Base-by-base conservation (phyloP, 768 basidiomycete genomes). In the Rhizopogon sp. region DNA sequence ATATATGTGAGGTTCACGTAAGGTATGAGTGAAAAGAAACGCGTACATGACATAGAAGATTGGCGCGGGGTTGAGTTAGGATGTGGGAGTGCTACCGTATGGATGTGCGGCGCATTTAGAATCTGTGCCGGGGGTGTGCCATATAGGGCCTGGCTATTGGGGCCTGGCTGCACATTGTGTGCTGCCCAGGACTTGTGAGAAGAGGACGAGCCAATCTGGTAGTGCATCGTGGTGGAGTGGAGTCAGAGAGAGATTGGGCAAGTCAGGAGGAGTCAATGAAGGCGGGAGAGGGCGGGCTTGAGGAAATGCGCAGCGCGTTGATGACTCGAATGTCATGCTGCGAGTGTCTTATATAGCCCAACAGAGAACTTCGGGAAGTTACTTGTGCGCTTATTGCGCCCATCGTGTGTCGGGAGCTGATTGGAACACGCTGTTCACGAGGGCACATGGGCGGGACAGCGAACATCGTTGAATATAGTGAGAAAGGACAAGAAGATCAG, bases 71-170 rank as follows among this genome's bases (percentile, higher is more conserved):
- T 46, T 7, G 70, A 59, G 42, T 70, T 70, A 10, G 68, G 68
- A 50, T 70, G 70, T 9, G 68, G 68, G 16, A 70, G 33, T 13
- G 70, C 64, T 5, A 70, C 68, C 3, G 68, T 62, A 14, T 53
- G 59, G 33, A 68, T 43, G 29, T 63, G 66, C 1, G 70, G 68
- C 3, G 68, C 58, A 35, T 57, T 9, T 0, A 68, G 68, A 44
- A 58, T 64, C 17, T 61, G 58, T 5, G 57, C 62, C 3, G 68
- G 61, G 0, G 65, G 59, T 17, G 52, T 58, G 7, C 52, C 33
- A 56, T 54, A 28, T 54, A 54, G 14, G 20, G 52, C 22, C 11
- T 33, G 29, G 41, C 29, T 22, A 0, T 37, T n/a, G 29, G 53
- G 44, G 20, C 56, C 44, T 3, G 59, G 35, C 25, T 63, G 35